phyloP scores from a whole-genome alignment of 768 basidiomycete genomes.

The Tephrocybe sp. region DNA sequence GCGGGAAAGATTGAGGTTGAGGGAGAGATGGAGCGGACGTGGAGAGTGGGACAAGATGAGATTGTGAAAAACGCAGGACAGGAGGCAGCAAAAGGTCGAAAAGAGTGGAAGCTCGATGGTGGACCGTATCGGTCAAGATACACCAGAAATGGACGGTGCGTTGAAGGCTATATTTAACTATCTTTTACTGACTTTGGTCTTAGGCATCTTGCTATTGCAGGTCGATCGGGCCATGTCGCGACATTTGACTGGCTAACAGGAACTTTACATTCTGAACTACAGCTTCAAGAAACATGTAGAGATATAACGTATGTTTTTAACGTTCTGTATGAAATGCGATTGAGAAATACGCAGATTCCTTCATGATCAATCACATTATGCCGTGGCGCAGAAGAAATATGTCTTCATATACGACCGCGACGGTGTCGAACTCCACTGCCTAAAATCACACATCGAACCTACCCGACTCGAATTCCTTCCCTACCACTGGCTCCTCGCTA shows the following conservation, averaged over 20 bases:
- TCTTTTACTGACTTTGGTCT: constrained; percentile 1
- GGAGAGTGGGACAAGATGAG: constrained; percentile 83
- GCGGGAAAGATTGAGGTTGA: constrained; percentile 76
- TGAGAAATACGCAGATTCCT: constrained; percentile 58
- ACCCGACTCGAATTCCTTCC: constrained; percentile 90
- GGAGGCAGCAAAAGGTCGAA: constrained; percentile 75
- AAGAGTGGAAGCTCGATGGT: constrained; percentile 80
- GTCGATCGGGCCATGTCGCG: constrained; percentile 81
- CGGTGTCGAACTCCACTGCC: constrained; percentile 88
- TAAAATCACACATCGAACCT: constrained; percentile 85
- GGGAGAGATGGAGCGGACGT: constrained; percentile 82
- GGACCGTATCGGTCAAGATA: constrained; percentile 86
- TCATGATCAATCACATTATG: constrained; percentile 90
- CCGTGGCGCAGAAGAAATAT: constrained; percentile 95
- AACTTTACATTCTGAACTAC: constrained; percentile 81
- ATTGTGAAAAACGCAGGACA: constrained; percentile 63
- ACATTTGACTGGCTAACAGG: constrained; percentile 95
- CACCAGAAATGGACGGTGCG: constrained; percentile 87
- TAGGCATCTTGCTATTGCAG: constrained; percentile 86
- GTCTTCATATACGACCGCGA: constrained; percentile 94
- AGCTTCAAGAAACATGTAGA: constrained; percentile 85
- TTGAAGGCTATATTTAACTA: constrained; percentile 11
- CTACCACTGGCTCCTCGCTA: constrained; percentile 92
- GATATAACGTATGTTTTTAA: constrained; percentile 79
- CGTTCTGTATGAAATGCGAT: not conserved